Evolutionary conservation across 805 yeast genomes (phyloP).

Genomic region (Ogataea dorogensis): DNA sequence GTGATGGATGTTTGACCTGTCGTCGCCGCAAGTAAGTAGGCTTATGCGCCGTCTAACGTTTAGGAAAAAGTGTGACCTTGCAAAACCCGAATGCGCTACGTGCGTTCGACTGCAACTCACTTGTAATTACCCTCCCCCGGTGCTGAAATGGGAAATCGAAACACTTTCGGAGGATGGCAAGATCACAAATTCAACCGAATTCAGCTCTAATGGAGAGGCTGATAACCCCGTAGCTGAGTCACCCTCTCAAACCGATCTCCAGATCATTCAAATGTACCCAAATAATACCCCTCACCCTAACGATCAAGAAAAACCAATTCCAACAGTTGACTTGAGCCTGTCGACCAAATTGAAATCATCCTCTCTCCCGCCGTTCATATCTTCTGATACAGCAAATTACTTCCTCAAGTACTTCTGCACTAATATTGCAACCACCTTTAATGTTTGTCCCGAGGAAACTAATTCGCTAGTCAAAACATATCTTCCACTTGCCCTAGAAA

Average conservation of each 20-base stretch:
- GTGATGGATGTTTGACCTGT: constrained; percentile 11
- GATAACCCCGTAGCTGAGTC: too few species aligned
- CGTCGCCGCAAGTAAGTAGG: constrained; percentile 9
- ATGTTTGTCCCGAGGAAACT: constrained; percentile 9
- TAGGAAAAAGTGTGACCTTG: constrained; percentile 11
- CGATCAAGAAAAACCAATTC: too few species aligned
- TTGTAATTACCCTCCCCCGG: constrained; percentile 6
- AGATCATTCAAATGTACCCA: too few species aligned
- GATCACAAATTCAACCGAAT: too few species aligned
- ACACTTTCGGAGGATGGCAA: not conserved
- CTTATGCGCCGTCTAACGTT: constrained; percentile 1
- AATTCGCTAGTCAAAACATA: constrained; percentile 11
- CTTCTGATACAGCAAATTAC: constrained; percentile 8
- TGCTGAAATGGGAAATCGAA: constrained; percentile 8
- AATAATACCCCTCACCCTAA: too few species aligned
- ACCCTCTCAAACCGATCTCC: too few species aligned
- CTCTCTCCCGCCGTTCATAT: constrained; percentile 5
- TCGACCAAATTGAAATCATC: not conserved
- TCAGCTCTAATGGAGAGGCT: too few species aligned
- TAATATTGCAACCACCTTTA: constrained; percentile 9
- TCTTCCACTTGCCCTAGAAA: constrained; percentile 9
- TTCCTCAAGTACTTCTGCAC: constrained; percentile 9
- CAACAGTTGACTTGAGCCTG: too few species aligned
- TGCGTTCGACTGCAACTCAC: constrained; percentile 10
- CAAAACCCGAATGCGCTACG: constrained; percentile 5